These are phyloP conservation scores for Pyrus betulifolia DNA, from an alignment of 306 rosid species.

Conservation along the genomic window DNA sequence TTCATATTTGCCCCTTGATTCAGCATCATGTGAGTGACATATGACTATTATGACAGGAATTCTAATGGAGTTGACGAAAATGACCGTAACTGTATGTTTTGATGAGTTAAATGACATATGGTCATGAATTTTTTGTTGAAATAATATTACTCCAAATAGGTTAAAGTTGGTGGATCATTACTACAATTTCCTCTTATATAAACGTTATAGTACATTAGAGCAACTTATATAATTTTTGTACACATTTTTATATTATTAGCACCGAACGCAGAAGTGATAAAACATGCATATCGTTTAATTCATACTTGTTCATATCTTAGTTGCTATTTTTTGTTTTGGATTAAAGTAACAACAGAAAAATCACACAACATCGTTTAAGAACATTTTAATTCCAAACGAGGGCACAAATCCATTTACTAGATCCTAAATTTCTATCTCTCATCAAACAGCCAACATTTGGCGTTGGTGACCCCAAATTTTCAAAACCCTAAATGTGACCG, in stretches of 20 bases:
- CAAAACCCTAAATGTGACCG: background rate
- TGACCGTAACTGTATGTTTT: fast-evolving
- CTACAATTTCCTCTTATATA: too few relatives aligned
- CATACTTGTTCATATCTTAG: too few relatives aligned
- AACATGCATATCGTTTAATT: too few relatives aligned
- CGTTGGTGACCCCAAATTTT: background rate
- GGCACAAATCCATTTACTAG: background rate
- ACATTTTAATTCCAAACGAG: background rate
- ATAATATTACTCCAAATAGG: fast-evolving
- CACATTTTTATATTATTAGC: background rate
- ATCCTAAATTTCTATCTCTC: background rate
- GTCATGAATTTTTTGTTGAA: too few relatives aligned
- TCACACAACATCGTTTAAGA: background rate
- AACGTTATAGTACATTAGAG: background rate
- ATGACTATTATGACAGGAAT: too few relatives aligned
- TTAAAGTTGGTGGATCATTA: too few relatives aligned
- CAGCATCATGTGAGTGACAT: too few relatives aligned
- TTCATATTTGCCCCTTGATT: too few relatives aligned
- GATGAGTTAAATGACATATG: too few relatives aligned
- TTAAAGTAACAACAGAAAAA: too few relatives aligned
- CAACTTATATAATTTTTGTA: background rate
- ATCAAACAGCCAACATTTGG: background rate
- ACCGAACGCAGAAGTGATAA: background rate
- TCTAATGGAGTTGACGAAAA: too few relatives aligned
- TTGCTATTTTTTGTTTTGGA: too few relatives aligned